Base-by-base conservation (phyloP, 495 filamentous ascomycete species). In the Platismatia glauca region DNA sequence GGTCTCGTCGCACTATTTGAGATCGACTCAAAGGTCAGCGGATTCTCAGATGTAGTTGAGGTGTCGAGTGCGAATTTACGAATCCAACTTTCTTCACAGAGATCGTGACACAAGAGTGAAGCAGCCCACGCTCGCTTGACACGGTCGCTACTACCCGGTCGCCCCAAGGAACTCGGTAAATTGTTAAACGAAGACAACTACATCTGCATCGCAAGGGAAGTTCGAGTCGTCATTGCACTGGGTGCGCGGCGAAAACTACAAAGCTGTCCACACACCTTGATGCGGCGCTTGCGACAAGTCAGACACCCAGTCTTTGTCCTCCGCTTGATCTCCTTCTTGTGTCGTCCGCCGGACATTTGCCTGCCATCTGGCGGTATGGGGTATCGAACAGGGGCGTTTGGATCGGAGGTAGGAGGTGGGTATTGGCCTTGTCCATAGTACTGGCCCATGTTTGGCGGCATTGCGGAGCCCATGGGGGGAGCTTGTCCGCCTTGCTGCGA, bases 251-350 rank as follows among this genome's bases (percentile, higher is more conserved):
- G 11, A 29, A 52, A 6, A 39, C 46, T 60, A 58, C 59, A 37
- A 38, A 50, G 43, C 67, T 59, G 58, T 66, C 65, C 64, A 85
- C 88, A 71, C 82, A 97, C 94, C 92, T 98, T 98, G 77, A 98
- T 97, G 75, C 94, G 83, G 69, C 94, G 85, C 74, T 97, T 97
- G 66, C 94, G 85, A 80, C 94, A 98, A 39, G 94, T 98, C 74
- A 97, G 76, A 75, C 94, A 98, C 18, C 94, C 94, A 7, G 94
- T 97, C 79, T 98, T 98, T 48, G 94, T 98, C 69, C 94, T 84
- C 69, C 94, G 85, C 81, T 98, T 97, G 73, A 98, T 96, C 77
- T 98, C 94, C 82, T 97, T 97, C 78, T 97, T 97, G 75, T 95
- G 90, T 65, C 91, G 82, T 39, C 88, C 87, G 58, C 89, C 85